Conservation (phyloP, 2,329 filamentous ascomycete species). For the Arachnomyces sp. region DNA sequence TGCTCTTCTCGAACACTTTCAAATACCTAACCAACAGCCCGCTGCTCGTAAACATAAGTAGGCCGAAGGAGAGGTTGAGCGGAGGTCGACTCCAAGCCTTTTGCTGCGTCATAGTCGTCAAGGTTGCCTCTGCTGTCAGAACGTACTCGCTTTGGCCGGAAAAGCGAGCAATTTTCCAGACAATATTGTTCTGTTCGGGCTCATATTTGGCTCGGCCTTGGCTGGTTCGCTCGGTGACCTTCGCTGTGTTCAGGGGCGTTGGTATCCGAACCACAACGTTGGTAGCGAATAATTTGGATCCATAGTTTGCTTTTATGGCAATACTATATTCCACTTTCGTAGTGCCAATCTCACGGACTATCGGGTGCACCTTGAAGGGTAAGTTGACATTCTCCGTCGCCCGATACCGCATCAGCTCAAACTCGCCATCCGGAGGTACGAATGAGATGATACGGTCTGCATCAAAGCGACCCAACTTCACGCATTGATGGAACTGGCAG, state of each 20-base stretch:
- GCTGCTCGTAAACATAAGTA: conserved; percentile 97
- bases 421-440: conserved; percentile 92
- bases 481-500: conserved; percentile 98
- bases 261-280: conserved; percentile 93
- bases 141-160: conserved; percentile 97
- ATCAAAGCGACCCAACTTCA: conserved; percentile 95
- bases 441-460: conserved; percentile 95
- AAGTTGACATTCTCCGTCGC: conserved; percentile 98
- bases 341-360: conserved; percentile 94
- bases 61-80: conserved; percentile 80
- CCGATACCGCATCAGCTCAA: conserved; percentile 97
- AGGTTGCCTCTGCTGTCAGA: conserved; percentile 80
- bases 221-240: conserved; percentile 83
- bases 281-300: conserved; percentile 90
- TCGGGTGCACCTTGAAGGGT: conserved; percentile 97
- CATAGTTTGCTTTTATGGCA: conserved; percentile 93
- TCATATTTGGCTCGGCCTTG: conserved; percentile 99
- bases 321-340: conserved; percentile 99
- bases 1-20: conserved; percentile 99
- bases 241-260: conserved; percentile 91
- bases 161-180: conserved; percentile 99
- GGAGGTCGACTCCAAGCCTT: conserved; percentile 95
- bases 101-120: conserved; percentile 97
- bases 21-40: conserved; percentile 87
- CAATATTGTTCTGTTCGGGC: conserved; percentile 93